Percentiles rank a stretch among this genome's conserved stretches.
phyloP scores from a whole-genome alignment of 345 rosid genomes.

The Excoecaria agallocha region DNA sequence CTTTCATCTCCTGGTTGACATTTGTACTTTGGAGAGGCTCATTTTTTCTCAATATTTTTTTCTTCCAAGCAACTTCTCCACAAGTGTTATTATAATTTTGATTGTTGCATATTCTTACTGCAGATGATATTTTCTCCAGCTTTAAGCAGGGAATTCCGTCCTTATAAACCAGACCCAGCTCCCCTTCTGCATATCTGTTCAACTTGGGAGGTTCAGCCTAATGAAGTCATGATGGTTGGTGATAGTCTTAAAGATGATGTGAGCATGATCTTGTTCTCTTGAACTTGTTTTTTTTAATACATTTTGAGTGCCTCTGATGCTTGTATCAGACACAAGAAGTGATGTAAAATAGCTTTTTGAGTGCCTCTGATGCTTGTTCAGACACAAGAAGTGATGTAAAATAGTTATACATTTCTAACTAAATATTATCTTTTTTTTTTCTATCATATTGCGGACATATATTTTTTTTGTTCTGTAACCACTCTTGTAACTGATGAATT shows the following conservation, averaged over 20 bases:
- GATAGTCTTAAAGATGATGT: slow-evolving; percentile 98
- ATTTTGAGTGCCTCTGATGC: not conserved
- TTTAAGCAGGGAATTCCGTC: slow-evolving; percentile 91
- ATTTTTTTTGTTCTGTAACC: not conserved
- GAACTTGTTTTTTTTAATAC: not conserved
- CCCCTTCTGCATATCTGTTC: slow-evolving; percentile 89
- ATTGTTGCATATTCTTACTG: slow-evolving; percentile 13
- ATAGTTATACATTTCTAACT: not conserved
- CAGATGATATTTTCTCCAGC: slow-evolving; percentile 83
- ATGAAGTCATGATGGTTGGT: slow-evolving; percentile 91
- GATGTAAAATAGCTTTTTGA: not conserved
- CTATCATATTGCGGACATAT: not conserved
- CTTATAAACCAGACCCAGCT: slow-evolving; percentile 89
- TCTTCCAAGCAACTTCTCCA: not conserved
- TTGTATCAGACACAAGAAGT: not conserved
- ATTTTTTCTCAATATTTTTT: not conserved
- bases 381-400: not conserved
- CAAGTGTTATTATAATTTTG: not conserved
- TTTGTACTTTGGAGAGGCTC: not conserved
- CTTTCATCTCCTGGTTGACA: not conserved
- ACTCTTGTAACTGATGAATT: not conserved
- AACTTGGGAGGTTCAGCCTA: slow-evolving; percentile 69
- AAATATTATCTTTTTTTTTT: not conserved
- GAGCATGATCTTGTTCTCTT: slow-evolving; percentile 24
- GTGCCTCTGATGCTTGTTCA: not conserved